Evolutionary conservation across 2,329 filamentous ascomycete species (phyloP), one percentile per base, ranked within the genome.

Genomic region (Xylariomycetidae sp.): DNA sequence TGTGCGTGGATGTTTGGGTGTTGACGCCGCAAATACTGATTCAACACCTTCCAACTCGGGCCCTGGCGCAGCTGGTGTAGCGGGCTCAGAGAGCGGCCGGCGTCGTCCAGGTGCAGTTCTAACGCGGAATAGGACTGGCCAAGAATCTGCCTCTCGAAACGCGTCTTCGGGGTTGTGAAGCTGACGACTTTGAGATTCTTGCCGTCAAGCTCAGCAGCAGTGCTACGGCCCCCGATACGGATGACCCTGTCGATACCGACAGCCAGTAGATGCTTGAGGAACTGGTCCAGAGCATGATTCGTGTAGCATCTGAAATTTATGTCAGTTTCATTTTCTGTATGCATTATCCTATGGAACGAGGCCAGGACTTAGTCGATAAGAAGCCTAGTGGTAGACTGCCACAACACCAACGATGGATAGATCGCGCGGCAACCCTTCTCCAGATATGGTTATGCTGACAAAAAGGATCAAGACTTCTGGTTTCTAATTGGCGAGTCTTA

Each of bases 211-310:
- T 56, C 45, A 17, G 72, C 66, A 0, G 74, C 77, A 37, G 77
- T 75, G 2, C 69, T 77, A 12, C 67, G 67, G 1, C 66, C 67
- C 0, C 82, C 81, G 5, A 86, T 73, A 0, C 81, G 75, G 16
- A 85, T 67, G 16, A 85, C 64, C 5, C 73, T 61, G 0, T 54
- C 44, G 4, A 73, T 51, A 0, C 61, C 63, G 2, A 58, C 62
- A 6, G 73, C 59, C 0, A 77, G 34, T 0, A 85, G 52, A 38
- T 82, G 71, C 42, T 82, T 72, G 0, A 86, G 61, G 1, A 85
- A 63, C 44, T 75, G 70, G 38, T 75, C 72, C 0, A 74, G 42
- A 0, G 69, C 69, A 33, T 72, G 69, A 26, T 62, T 68, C 8
- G 62, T 76, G 37, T 73, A 75, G 40, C 70, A 73, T 11, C n/a